Percentiles rank a stretch among this genome's conserved stretches.
Evolutionary conservation across 495 filamentous ascomycete species (phyloP).

Genomic region (Glarea lozoyensis): DNA sequence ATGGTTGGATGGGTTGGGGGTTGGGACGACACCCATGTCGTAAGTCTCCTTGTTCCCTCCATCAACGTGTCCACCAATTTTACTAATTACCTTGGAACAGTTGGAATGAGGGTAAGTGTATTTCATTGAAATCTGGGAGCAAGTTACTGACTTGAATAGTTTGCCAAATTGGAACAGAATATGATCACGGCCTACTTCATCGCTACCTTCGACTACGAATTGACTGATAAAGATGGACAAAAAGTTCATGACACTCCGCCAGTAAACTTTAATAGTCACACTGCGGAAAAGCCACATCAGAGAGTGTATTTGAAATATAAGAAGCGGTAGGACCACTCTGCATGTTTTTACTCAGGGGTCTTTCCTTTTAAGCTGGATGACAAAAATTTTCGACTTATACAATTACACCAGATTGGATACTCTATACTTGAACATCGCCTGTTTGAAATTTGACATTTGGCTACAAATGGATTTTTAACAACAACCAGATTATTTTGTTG

Average conservation of each 20-base stretch:
- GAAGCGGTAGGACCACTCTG: constrained; percentile 24
- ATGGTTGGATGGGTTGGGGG: constrained; percentile 37
- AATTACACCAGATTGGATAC: no score
- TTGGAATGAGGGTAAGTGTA: constrained; percentile 27
- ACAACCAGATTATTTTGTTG: no score
- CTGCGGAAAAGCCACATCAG: constrained; percentile 1
- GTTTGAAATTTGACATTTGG: no score
- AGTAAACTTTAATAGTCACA: constrained; percentile 3
- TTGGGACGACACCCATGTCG: constrained; percentile 33
- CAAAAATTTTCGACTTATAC: no score
- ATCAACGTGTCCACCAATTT: background rate
- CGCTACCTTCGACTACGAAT: constrained; percentile 24
- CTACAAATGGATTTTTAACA: no score
- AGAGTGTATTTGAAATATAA: constrained; percentile 5
- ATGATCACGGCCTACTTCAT: constrained; percentile 34
- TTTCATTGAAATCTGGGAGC: constrained; percentile 11
- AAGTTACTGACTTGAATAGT: constrained; percentile 16
- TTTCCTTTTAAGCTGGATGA: no score
- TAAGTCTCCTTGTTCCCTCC: background rate
- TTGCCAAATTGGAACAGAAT: constrained; percentile 39
- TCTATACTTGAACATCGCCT: no score
- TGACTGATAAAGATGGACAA: constrained; percentile 19
- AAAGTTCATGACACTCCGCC: background rate
- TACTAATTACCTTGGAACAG: constrained; percentile 1
- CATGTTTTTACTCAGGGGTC: no score